Conservation (phyloP, 345 rosid species). For the Pistacia vera region DNA sequence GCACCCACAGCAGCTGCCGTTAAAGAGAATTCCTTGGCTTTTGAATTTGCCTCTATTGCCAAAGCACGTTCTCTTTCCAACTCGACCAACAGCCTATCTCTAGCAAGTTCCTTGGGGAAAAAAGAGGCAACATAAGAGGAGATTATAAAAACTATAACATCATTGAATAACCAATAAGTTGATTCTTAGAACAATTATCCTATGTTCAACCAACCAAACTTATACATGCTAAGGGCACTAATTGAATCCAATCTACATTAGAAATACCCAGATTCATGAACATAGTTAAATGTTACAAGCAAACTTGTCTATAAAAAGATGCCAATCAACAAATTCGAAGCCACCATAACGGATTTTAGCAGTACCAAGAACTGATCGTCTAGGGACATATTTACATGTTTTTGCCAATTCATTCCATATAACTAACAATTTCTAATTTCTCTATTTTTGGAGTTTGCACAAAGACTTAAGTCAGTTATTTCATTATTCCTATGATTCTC, state of each 20-base stretch:
- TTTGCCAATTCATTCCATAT: background rate
- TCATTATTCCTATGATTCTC: background rate
- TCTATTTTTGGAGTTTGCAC: background rate
- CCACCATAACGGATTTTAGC: background rate
- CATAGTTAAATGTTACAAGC: background rate
- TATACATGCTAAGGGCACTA: background rate
- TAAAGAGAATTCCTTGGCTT: conserved; percentile 61
- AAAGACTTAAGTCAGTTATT: background rate
- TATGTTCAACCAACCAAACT: background rate
- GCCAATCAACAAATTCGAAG: background rate
- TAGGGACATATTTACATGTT: background rate
- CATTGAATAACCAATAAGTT: background rate
- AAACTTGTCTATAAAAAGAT: background rate
- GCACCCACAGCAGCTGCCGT: conserved; percentile 94
- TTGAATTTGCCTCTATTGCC: conserved; percentile 37
- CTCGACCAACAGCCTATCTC: conserved; percentile 59
- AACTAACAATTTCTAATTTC: background rate
- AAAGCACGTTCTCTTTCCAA: conserved; percentile 49
- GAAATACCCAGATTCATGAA: background rate
- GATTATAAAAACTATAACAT: background rate
- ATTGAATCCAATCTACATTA: conserved; percentile 7
- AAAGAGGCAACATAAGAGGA: background rate
- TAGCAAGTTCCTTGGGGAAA: conserved; percentile 66
- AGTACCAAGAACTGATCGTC: background rate
- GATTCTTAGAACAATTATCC: conserved; percentile 6